These are phyloP conservation scores for Fraxinus americana DNA, from an alignment of 257 asterid genomes.

Conservation along the genomic window DNA sequence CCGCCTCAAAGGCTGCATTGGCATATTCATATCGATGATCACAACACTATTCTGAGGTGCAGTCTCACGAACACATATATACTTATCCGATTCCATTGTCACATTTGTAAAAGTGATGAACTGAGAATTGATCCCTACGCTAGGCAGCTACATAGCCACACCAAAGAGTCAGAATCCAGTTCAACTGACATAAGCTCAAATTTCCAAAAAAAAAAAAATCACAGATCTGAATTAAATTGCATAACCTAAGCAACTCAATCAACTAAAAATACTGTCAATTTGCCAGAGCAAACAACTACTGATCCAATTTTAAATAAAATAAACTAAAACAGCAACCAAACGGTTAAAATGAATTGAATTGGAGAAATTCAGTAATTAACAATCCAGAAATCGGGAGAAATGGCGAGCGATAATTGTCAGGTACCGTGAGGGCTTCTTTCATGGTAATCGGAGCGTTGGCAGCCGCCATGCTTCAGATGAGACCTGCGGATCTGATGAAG, in stretches of 20 bases:
- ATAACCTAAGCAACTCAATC: conserved; percentile 4
- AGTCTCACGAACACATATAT: conserved; percentile 96
- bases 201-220: not conserved
- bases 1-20: conserved; percentile 93
- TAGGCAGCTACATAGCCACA: conserved; percentile 73
- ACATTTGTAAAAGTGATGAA: conserved; percentile 94
- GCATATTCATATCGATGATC: conserved; percentile 93
- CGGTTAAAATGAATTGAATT: conserved; percentile 27
- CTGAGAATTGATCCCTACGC: conserved; percentile 93
- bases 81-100: conserved; percentile 98
- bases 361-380: conserved; percentile 8
- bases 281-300: conserved; percentile 30
- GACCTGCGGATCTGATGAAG: conserved; percentile 61
- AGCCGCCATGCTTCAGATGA: conserved; percentile 83
- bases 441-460: conserved; percentile 99
- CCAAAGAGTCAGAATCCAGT: conserved; percentile 40
- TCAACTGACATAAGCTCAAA: conserved; percentile 20
- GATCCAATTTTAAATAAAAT: conserved; percentile 16
- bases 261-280: conserved; percentile 22
- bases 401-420: not conserved
- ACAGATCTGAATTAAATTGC: conserved; percentile 48
- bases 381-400: conserved; percentile 3
- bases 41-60: conserved; percentile 95
- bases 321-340: conserved; percentile 9
- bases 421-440: conserved; percentile 97